Evolutionary conservation across 169 alveolate genomes (phyloP).

Genomic region (Blepharisma undulans): DNA sequence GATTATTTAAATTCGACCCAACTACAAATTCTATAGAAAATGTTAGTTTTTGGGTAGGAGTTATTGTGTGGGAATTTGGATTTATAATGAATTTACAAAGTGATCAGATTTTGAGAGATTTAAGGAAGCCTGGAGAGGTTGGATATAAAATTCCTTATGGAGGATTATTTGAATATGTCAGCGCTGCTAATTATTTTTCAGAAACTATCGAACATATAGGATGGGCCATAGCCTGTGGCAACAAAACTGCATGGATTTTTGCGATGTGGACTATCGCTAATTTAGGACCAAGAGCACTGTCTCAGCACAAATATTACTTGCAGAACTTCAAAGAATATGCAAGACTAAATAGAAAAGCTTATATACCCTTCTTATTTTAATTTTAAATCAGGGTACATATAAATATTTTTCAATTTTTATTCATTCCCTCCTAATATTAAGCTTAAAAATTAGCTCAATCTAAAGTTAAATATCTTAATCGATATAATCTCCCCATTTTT

Average conservation of each 20-base stretch:
- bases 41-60: constrained; percentile 49
- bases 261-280: constrained; percentile 55
- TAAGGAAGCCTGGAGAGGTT: constrained; percentile 45
- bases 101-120: constrained; percentile 51
- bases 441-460: neutral
- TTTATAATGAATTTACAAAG: constrained; percentile 46
- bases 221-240: constrained; percentile 46
- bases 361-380: constrained; percentile 23
- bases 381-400: neutral
- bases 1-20: constrained; percentile 32
- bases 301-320: constrained; percentile 62
- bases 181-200: constrained; percentile 59
- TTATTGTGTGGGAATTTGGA: constrained; percentile 47
- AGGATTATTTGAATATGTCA: constrained; percentile 48
- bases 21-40: constrained; percentile 22
- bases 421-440: neutral
- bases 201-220: constrained; percentile 63
- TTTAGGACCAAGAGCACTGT: constrained; percentile 62
- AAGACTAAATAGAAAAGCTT: constrained; percentile 9
- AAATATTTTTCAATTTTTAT: no score
- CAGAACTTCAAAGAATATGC: constrained; percentile 51
- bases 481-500: constrained; percentile 22
- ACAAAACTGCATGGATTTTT: constrained; percentile 52
- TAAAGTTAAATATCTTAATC: constrained; percentile 13
- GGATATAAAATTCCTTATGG: constrained; percentile 63